phyloP scores from a whole-genome alignment of 768 basidiomycete genomes.

The Phaeolepiota aurea region DNA sequence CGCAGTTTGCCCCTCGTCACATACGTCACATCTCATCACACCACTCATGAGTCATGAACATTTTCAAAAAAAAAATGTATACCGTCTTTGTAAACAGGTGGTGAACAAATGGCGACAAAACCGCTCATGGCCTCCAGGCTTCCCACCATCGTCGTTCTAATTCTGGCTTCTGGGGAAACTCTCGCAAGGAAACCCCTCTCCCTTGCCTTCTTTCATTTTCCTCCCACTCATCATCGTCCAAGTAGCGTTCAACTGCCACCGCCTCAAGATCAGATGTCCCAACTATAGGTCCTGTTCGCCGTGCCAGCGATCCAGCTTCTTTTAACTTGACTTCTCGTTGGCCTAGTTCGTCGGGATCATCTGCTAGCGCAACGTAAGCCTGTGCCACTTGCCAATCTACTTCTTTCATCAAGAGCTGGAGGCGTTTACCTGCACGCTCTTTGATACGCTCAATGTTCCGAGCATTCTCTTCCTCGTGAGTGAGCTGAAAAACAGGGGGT shows the following conservation, averaged over 20 bases:
- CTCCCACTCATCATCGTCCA: slow-evolving; percentile 72
- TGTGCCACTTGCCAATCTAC: slow-evolving; percentile 57
- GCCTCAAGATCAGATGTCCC: slow-evolving; percentile 26
- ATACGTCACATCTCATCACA: no score
- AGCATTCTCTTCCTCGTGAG: slow-evolving; percentile 20
- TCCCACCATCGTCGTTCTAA: not conserved
- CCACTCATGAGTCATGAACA: no score
- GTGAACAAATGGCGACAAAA: no score
- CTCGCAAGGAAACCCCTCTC: slow-evolving; percentile 11
- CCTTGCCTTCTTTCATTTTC: slow-evolving; percentile 21
- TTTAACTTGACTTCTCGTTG: slow-evolving; percentile 20
- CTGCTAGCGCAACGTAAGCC: slow-evolving; percentile 64
- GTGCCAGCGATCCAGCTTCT: slow-evolving; percentile 15
- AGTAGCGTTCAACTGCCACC: slow-evolving; percentile 47
- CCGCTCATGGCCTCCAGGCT: no score
- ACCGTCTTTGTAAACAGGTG: no score
- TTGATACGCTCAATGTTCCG: slow-evolving; percentile 34
- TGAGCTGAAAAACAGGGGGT: slow-evolving; percentile 10
- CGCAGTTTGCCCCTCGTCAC: no score
- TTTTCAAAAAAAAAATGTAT: no score
- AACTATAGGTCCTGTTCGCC: slow-evolving; percentile 1
- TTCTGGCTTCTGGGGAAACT: slow-evolving; percentile 6
- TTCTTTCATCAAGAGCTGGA: slow-evolving; percentile 64
- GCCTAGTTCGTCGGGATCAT: slow-evolving; percentile 24
- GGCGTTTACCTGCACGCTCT: slow-evolving; percentile 49